Evolutionary conservation across 2,329 filamentous ascomycete genomes (phyloP).

Genomic region (Bimuria novae-zelandiae): DNA sequence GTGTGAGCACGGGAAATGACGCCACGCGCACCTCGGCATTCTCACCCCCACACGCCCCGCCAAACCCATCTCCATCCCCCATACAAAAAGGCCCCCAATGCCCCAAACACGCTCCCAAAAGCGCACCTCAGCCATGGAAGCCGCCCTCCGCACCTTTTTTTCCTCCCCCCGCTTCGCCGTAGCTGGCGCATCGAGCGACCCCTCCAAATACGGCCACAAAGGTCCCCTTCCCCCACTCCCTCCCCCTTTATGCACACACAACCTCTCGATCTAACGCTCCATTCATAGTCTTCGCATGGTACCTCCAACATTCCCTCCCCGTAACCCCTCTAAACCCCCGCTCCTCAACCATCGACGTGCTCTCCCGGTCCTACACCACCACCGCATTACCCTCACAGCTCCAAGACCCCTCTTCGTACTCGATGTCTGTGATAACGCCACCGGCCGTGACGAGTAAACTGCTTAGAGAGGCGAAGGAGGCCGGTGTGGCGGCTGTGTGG

Average conservation of each 20-base stretch:
- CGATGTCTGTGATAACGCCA: slow-evolving; percentile 85
- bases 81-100: slow-evolving; percentile 11
- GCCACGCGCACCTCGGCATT: slow-evolving; percentile 23
- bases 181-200: slow-evolving; percentile 84
- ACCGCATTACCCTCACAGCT: slow-evolving; percentile 69
- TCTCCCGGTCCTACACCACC: slow-evolving; percentile 63
- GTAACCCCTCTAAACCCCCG: slow-evolving; percentile 85
- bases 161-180: slow-evolving; percentile 80
- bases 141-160: slow-evolving; percentile 79
- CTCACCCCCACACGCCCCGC: neutral
- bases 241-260: slow-evolving; percentile 1
- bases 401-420: slow-evolving; percentile 63
- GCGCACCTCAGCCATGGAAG: slow-evolving; percentile 59
- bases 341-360: slow-evolving; percentile 66
- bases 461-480: slow-evolving; percentile 75
- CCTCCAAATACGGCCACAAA: slow-evolving; percentile 86
- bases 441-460: slow-evolving; percentile 75
- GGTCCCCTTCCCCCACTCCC: slow-evolving; percentile 54
- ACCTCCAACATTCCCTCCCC: slow-evolving; percentile 73
- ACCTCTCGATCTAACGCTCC: neutral
- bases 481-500: slow-evolving; percentile 64
- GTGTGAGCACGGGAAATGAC: slow-evolving; percentile 25
- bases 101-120: slow-evolving; percentile 34
- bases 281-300: slow-evolving; percentile 84
- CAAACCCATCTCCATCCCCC: neutral